A percentile compares a stretch with the other conserved stretches of the same genome.
phyloP scores from a whole-genome alignment of 257 asterid species.

The Capsicum baccatum region DNA sequence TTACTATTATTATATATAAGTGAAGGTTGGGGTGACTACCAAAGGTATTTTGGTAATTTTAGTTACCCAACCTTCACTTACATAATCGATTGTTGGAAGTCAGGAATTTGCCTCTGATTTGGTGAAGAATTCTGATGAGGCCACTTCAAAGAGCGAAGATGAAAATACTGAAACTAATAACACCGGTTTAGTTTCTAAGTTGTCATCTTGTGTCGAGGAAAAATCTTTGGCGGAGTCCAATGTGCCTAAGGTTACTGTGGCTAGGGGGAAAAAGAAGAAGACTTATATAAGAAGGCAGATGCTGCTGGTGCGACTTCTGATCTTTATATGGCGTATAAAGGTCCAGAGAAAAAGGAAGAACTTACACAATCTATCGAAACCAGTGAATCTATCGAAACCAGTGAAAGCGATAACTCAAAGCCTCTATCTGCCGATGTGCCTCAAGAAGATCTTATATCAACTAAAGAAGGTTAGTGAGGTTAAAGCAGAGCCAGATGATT shows the following conservation, averaged over 20 bases:
- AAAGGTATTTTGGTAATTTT: too few relatives aligned
- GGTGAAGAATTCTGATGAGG: conserved; percentile 45
- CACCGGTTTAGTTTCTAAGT: conserved; percentile 40
- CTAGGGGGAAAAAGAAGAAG: conserved; percentile 58
- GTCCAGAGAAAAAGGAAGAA: conserved; percentile 86
- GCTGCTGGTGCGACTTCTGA: conserved; percentile 86
- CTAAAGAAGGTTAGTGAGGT: conserved; percentile 46
- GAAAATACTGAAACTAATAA: conserved; percentile 42
- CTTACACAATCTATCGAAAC: conserved; percentile 43
- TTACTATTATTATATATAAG: too few relatives aligned
- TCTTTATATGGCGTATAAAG: conserved; percentile 86
- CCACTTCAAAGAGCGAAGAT: conserved; percentile 44
- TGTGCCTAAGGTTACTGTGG: conserved; percentile 47
- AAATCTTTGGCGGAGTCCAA: conserved; percentile 55
- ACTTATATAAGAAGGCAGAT: conserved; percentile 62
- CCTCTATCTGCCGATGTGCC: conserved; percentile 43
- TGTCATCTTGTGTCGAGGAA: conserved; percentile 49
- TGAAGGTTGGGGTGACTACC: too few relatives aligned
- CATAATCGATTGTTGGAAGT: conserved; percentile 33
- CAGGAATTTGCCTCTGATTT: conserved; percentile 42
- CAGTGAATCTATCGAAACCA: conserved; percentile 44
- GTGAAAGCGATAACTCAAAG: conserved; percentile 43
- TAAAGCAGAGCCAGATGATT: conserved; percentile 87
- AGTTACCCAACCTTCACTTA: not conserved
- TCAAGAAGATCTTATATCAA: conserved; percentile 40